Evolutionary conservation across 2,329 filamentous ascomycete species (phyloP), one percentile per base, ranked within the genome.

Genomic region (Hypoxylon sp.): DNA sequence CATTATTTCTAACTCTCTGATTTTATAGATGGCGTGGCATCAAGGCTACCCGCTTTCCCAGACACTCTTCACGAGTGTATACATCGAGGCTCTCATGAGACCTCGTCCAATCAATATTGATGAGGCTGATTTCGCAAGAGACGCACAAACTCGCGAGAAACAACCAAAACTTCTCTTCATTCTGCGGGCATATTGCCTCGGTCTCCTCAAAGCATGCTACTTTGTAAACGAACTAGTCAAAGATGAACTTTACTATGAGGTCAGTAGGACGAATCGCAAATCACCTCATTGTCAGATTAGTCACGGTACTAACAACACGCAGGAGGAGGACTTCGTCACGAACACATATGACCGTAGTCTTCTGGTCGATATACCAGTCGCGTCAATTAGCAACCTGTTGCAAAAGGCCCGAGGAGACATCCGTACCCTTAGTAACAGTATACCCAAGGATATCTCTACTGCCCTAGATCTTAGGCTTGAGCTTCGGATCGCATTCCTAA

Each of bases 281-380:
- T 5, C 13, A 3, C 30, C 17, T 13, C 5, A 26, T 17, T n/a
- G n/a, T n/a, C n/a, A 16, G 6, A 26, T 43, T 7, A n/a, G 7
- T 20, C n/a, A 21, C 17, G 5, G 6, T 29, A 13, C 57, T 66
- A 15, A 67, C 38, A 25, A 6, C 3, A 8, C 13, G 11, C 60
- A 93, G 87, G 94, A 99, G 73, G 94, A 99, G 71, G 94, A 99
- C 66, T 97, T 99, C 67, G 90, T 95, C 13, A 92, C 91, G 5
- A 91, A 96, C 69, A 89, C 92, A 0, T 97, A 94, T 68, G 88
- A 91, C 61, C 83, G 92, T 26, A 84, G 83, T 8, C 76, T 99
- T 1, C 78, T 97, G 5, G 83, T 85, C 17, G 73, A 79, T 9
- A 78, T 93, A 49, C 75, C 82, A 11, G 71, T 78, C 2, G 73